Evolutionary conservation across 805 yeast genomes (phyloP), one percentile per base, ranked within the genome.

Genomic region (Spathaspora gorwiae): DNA sequence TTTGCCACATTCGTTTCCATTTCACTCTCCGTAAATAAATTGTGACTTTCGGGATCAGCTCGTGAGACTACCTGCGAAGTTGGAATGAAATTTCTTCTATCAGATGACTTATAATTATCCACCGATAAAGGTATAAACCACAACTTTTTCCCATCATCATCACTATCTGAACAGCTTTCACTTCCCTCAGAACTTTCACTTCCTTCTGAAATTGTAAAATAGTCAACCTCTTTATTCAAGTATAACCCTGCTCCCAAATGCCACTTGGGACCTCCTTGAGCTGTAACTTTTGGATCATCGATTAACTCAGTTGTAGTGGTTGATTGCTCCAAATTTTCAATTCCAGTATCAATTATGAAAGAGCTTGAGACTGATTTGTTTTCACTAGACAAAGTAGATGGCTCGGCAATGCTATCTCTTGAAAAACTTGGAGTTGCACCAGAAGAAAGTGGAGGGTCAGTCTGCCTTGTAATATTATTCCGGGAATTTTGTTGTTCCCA

Each of bases 231-330:
- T 30, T 49, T 49, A 37, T 56, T 53, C 10, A 56, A 45, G 40
- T 50, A 53, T 26, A 56, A 40, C 2, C 61, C 61, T 9, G 58
- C 53, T 39, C 57, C 55, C 29, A 56, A 24, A 27, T 50, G 44
- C 38, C 42, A 46, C 26, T 39, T 43, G 4, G 49, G 49, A 11
- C 26, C 19, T 6, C 49, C 49, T 40, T 46, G 49, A 7, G 45
- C 48, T 13, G 33, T 32, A 9, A 45, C 15, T 13, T 26, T 26
- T 4, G 38, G 27, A 32, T 34, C 33, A 14, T 40, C 31, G 24
- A 19, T 19, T 19, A 19, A 19, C 24, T 19, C 24, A 19, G 24
- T 19, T 19, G 24, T 3, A 19, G 24, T 19, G 24, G 24, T 19
- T 19, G 24, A 19, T 19, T 19, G 13, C 35, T 3, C 35, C 13